Evolutionary conservation across 208 protist genomes (phyloP), one percentile per base, ranked within the genome.

Genomic region (Naegleria lovaniensis): DNA sequence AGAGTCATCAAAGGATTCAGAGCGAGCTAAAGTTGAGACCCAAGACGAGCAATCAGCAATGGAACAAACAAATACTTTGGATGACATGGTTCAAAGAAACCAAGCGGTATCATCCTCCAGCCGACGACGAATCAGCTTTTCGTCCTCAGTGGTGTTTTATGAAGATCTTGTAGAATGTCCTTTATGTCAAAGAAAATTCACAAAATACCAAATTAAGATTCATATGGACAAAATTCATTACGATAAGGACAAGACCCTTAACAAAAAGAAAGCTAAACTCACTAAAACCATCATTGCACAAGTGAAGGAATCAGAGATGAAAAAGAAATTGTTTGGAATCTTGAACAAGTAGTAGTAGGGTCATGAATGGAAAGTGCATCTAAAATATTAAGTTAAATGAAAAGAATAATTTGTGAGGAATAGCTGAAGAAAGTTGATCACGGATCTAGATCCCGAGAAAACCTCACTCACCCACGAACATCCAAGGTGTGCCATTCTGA

Each of bases 191-290:
- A 41, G 83, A 52, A 87, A 41, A 52, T 87, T 87, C 29, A 52
- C 40, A 4, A 87, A 87, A 29, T 87, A 87, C 48, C 83, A 87
- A 87, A 51, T 87, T 1, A 87, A 52, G 83, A 22, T 40, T 36
- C 83, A 87, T 40, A 87, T 87, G 83, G n/a, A 87, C 6, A 51
- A 41, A 4, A 87, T 39, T 4, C 83, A 87, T 87, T 87, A 83
- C 11, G 75, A 36, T 16, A 13, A 39, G 39, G 75, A 75, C 16
- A 75, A 16, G 4, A 75, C 58, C 4, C 25, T 75, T 16, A 3
- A 75, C 1, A 75, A 75, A 29, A 75, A 16, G 58, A 75, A 75
- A 75, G 58, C 58, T 16, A 29, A 29, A 75, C 25, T 75, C 2
- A 75, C 58, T 75, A 75, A 75, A 29, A 5, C 13, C 13, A 75